Percentiles rank a stretch among this genome's conserved stretches.
These are phyloP conservation scores for Phylloporus sp. DNA, from an alignment of 768 basidiomycete genomes.

Conservation along the genomic window DNA sequence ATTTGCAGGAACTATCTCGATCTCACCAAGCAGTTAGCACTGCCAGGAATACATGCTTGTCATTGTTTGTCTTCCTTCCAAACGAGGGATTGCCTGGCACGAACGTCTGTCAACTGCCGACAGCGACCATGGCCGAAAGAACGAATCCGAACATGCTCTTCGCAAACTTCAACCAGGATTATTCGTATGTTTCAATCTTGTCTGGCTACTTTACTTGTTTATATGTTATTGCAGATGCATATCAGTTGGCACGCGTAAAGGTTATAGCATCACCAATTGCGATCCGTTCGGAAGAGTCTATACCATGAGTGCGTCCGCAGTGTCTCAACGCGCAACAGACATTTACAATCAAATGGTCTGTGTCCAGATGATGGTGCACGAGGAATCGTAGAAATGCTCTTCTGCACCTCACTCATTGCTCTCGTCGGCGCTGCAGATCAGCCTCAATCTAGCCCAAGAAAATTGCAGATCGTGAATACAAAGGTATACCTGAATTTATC, in stretches of 20 bases:
- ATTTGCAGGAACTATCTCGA: too few relatives aligned
- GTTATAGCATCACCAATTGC: constrained; percentile 96
- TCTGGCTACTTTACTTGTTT: background rate
- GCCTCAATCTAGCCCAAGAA: constrained; percentile 83
- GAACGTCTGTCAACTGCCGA: constrained; percentile 1
- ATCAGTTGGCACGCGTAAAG: constrained; percentile 91
- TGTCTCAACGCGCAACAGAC: background rate
- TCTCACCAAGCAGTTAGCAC: background rate
- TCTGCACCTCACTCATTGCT: constrained; percentile 97
- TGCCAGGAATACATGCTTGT: constrained; percentile 9
- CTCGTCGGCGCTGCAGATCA: constrained; percentile 95
- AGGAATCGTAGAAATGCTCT: constrained; percentile 98
- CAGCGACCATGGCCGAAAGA: constrained; percentile 34
- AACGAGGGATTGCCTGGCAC: background rate
- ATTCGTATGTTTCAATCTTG: constrained; percentile 55
- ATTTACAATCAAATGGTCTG: background rate
- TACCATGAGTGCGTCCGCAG: constrained; percentile 77
- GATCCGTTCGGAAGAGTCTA: constrained; percentile 97
- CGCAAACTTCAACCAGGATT: constrained; percentile 98
- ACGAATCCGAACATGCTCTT: constrained; percentile 62
- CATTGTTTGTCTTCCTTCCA: constrained; percentile 14
- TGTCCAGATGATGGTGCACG: constrained; percentile 82
- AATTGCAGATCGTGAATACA: constrained; percentile 97
- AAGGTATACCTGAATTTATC: constrained; percentile 56
- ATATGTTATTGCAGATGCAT: constrained; percentile 56